Evolutionary conservation across 148 eudicot species (phyloP).

Genomic region (Rhododendron mucronatum): DNA sequence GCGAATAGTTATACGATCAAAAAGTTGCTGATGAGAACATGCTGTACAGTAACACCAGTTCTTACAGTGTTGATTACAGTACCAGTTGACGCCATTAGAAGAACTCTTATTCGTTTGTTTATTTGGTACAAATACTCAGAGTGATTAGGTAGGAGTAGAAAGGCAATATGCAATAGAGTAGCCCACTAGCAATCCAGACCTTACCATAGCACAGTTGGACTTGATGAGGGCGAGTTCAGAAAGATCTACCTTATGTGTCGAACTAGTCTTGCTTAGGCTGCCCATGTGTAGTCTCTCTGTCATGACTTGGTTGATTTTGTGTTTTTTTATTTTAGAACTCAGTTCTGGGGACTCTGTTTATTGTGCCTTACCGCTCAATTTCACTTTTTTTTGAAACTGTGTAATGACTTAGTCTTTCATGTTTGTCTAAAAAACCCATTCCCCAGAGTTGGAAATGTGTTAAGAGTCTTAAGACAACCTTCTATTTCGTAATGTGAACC

Average conservation of each 20-base stretch:
- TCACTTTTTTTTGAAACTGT: not conserved
- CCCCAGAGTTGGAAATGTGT: not conserved
- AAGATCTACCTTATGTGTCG: not conserved
- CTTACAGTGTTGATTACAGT: not conserved
- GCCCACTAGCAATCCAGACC: not conserved
- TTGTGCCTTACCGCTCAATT: not conserved
- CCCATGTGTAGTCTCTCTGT: not conserved
- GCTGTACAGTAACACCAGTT: not conserved
- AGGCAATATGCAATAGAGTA: not conserved
- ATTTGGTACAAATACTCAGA: not conserved
- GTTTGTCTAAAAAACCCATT: not conserved
- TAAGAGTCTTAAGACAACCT: not conserved
- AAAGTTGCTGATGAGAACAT: not conserved
- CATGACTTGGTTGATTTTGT: not conserved
- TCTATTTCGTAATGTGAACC: not conserved
- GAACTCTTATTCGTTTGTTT: not conserved
- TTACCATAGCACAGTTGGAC: not conserved
- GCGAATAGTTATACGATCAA: not conserved
- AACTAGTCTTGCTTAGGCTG: not conserved
- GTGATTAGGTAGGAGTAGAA: not conserved
- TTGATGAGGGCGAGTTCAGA: not conserved
- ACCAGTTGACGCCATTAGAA: not conserved
- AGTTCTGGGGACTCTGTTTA: not conserved
- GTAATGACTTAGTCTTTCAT: not conserved
- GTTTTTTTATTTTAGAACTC: not conserved